Evolutionary conservation across 768 basidiomycete genomes (phyloP), one percentile per base, ranked within the genome.

Genomic region (Lentinula boryana): DNA sequence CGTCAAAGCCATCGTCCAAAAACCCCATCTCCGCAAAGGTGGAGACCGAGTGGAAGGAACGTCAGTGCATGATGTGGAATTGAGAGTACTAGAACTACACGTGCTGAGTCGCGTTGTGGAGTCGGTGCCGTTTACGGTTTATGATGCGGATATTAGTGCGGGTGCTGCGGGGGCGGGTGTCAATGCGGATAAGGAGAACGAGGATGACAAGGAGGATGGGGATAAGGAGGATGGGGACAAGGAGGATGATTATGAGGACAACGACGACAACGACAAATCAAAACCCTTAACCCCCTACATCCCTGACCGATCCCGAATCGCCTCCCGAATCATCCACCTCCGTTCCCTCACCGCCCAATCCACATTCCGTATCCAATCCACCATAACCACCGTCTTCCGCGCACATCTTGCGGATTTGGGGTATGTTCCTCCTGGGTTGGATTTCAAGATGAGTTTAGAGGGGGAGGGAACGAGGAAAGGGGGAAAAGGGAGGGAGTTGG

Each of bases 301-400:
- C 69, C 79, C 52, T 71, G 76, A 60, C 80, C 27, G 60, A 3
- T 10, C 80, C 7, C 73, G 80, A 32, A 74, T 83, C 56, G 74
- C 78, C 63, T 76, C 80, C 68, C 74, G 81, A 62, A 75, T 81
- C 7, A 74, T 83, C 64, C 81, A 83, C 65, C 72, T 83, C n/a
- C 71, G 81, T 1, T 51, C 53, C 13, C 43, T 40, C 1, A 13
- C 49, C 23, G 56, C 56, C 18, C 40, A 62, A 10, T 15, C 48
- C 4, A 18, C 61, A 4, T 60, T 60, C 35, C n/a, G 44, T 43
- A 32, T 55, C n/a, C 35, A 56, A 27, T 23, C 35, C 27, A 44
- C 52, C 0, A n/a, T 58, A 9, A 38, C 10, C 46, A 51, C 33
- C 23, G 10, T n/a, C 73, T 78, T 77, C 15, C 75, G 77, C 44